Conservation (phyloP, 306 rosid species). For the Medicago lupulina region DNA sequence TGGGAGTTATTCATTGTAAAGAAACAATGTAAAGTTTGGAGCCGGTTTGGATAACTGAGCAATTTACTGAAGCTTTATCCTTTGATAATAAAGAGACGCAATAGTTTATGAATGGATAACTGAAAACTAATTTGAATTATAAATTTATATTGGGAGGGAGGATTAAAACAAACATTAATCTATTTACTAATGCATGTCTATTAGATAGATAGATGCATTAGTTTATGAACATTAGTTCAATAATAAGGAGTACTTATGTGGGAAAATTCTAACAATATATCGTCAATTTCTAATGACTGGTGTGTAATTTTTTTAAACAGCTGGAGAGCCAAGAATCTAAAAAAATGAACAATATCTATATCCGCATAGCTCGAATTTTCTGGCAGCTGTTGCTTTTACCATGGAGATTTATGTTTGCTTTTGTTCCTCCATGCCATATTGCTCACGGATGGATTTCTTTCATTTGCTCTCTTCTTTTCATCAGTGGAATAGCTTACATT, state of each 20-base stretch:
- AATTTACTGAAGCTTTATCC: conserved; percentile 22
- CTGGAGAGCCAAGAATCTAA: conserved; percentile 67
- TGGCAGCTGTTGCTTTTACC: conserved; percentile 77
- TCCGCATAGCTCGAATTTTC: conserved; percentile 55
- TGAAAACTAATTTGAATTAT: background rate
- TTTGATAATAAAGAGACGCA: background rate
- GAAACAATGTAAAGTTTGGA: background rate
- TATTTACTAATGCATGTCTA: background rate
- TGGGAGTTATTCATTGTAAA: conserved; percentile 1
- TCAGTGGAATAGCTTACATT: conserved; percentile 84
- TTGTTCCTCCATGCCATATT: conserved; percentile 85
- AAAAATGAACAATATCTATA: conserved; percentile 49
- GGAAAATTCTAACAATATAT: conserved; percentile 19
- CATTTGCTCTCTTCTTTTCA: conserved; percentile 79
- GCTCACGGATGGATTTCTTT: conserved; percentile 97
- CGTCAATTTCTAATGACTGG: conserved; percentile 29
- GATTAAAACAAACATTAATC: background rate
- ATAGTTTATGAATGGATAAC: conserved; percentile 2
- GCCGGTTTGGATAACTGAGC: background rate
- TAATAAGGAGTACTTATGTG: conserved; percentile 19
- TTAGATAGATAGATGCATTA: background rate
- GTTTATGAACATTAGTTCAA: conserved; percentile 33
- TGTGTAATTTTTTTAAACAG: conserved; percentile 54
- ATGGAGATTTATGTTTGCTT: conserved; percentile 86
- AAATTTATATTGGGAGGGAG: background rate